phyloP scores from a whole-genome alignment of 2,329 filamentous ascomycete species.

The Helotiales sp. region DNA sequence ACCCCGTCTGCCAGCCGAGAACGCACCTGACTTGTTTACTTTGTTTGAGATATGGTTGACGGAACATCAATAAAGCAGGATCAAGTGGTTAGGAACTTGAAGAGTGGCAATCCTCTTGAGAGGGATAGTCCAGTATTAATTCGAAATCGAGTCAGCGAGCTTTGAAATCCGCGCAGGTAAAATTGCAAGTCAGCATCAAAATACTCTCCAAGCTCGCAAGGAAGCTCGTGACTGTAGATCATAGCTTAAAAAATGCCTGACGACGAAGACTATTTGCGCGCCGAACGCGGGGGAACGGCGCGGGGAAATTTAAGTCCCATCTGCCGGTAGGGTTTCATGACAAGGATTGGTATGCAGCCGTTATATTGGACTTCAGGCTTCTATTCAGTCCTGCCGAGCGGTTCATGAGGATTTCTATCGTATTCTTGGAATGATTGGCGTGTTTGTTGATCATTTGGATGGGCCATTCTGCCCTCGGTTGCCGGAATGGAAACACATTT shows the following conservation, averaged over 20 bases:
- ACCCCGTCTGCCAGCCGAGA: not conserved
- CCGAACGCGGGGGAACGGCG: slow-evolving; percentile 12
- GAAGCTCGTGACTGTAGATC: slow-evolving; percentile 1
- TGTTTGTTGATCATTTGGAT: not conserved
- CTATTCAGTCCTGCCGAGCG: not conserved
- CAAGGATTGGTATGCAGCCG: slow-evolving; percentile 15
- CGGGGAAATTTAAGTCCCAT: slow-evolving; percentile 33
- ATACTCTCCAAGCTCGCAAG: not conserved
- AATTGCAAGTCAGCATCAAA: no score
- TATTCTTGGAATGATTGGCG: not conserved
- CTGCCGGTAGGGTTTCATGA: slow-evolving; percentile 22
- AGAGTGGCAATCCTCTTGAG: no score
- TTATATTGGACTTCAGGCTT: not conserved
- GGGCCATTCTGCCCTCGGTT: not conserved
- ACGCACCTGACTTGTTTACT: not conserved
- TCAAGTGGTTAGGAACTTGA: no score
- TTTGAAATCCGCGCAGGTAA: no score
- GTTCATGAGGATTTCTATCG: not conserved
- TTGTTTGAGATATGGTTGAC: not conserved
- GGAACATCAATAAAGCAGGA: not conserved
- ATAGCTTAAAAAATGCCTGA: not conserved
- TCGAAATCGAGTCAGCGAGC: no score
- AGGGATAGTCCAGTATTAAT: no score
- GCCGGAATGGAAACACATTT: not conserved
- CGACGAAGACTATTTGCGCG: not conserved